phyloP scores from a whole-genome alignment of 2,329 filamentous ascomycete species.

The Microcera coccophila region DNA sequence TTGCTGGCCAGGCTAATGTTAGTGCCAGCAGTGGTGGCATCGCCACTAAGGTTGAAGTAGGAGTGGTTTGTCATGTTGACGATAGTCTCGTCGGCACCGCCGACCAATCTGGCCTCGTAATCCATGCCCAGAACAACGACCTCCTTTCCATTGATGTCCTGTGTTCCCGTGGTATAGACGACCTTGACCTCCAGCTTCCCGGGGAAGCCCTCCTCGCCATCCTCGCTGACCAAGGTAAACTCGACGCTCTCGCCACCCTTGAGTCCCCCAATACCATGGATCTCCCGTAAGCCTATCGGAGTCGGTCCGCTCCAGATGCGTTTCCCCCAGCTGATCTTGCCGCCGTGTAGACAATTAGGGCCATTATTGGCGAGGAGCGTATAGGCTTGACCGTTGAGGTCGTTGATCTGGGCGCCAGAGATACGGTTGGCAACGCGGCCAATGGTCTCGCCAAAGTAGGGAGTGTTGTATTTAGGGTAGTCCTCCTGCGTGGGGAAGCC shows the following conservation, averaged over 20 bases:
- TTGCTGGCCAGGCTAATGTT: constrained; percentile 63
- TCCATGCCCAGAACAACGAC: constrained; percentile 77
- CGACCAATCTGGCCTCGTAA: constrained; percentile 80
- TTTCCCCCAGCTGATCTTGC: constrained; percentile 75
- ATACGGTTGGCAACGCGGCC: constrained; percentile 82
- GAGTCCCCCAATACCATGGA: constrained; percentile 49
- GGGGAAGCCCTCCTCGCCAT: constrained; percentile 88
- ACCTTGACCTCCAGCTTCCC: constrained; percentile 76
- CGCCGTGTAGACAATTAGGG: constrained; percentile 71
- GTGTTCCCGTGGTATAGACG: constrained; percentile 72
- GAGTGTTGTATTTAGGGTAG: constrained; percentile 70
- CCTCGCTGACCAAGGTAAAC: constrained; percentile 64
- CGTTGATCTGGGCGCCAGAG: constrained; percentile 63
- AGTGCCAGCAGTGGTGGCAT: constrained; percentile 51
- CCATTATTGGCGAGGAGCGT: constrained; percentile 71
- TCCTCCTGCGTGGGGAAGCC: constrained; percentile 72
- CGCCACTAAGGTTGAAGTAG: constrained; percentile 63
- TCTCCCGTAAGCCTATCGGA: constrained; percentile 48
- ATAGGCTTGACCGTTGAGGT: constrained; percentile 69
- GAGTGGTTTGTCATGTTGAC: constrained; percentile 96
- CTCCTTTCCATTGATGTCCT: constrained; percentile 57
- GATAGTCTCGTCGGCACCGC: constrained; percentile 79
- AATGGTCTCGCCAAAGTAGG: constrained; percentile 91
- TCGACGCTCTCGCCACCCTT: constrained; percentile 62
- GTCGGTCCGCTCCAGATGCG: constrained; percentile 69